Base-by-base conservation (phyloP, 164 flowering plant species). In the Warburgia ugandensis region DNA sequence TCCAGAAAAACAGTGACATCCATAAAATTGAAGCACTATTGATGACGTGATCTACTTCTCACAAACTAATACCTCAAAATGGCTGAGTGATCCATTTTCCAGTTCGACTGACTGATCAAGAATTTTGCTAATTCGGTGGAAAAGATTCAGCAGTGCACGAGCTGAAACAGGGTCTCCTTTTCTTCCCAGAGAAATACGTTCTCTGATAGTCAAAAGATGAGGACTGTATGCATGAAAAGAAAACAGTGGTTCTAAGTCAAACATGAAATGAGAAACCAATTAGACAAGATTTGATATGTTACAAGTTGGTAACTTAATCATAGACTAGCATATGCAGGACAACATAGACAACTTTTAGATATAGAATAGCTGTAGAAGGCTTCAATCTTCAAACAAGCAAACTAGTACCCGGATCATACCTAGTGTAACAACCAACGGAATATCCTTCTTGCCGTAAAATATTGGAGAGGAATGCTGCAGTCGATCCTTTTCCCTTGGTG, bases 401-500 rank as follows among this genome's bases (percentile, higher is more conserved):
- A 19, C n/a, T 17, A 39, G 4, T 5, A 29, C 19, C 31, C 27
- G 26, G 16, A 19, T 11, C 40, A 58, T 55, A 87, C 99, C 99
- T 92, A 35, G 95, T 78, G 65, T 92, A 92, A 65, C 85, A 84
- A 55, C 97, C 99, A 56, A 92, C 92, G 33, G 77, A 72, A 68
- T 88, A 88, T 1, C 99, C 99, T 65, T 74, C 79, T 28, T 78
- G 72, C 20, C 92, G 66, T 54, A 94, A 73, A 50, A 89, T 89
- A 55, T 71, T 89, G 39, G 95, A 74, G 25, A 94, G 63, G 65
- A 82, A 94, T 49, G 89, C 80, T 29, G 92, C 92, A 44, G 95
- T 89, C n/a, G 99, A 94, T 56, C 99, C 99, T 77, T 89, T 94
- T 49, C 99, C 99, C 61, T 94, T 94, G 12, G 99, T 89, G 21